phyloP scores from a whole-genome alignment of 768 basidiomycete genomes.

The Lenzites betulinus region DNA sequence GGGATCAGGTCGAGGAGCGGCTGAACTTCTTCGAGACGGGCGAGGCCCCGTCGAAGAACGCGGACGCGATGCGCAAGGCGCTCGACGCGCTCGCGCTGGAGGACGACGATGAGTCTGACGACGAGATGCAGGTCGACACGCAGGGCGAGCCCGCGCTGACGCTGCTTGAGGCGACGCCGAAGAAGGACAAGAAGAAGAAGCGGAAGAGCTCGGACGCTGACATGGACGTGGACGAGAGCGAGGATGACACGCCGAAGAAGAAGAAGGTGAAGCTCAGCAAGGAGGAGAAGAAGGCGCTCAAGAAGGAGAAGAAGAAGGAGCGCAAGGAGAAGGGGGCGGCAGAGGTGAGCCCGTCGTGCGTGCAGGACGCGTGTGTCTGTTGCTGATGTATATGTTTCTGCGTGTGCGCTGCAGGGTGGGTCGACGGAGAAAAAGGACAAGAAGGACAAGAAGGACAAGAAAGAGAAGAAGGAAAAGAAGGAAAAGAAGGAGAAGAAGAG shows the following conservation, averaged over 20 bases:
- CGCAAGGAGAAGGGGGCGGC: constrained; percentile 48
- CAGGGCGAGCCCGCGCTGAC: constrained; percentile 43
- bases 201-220: constrained; percentile 64
- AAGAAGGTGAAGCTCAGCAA: constrained; percentile 81
- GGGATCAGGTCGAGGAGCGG: constrained; percentile 93
- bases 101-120: constrained; percentile 58
- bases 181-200: constrained; percentile 68
- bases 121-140: constrained; percentile 50
- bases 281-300: constrained; percentile 85
- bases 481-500: constrained; percentile 64
- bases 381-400: neutral
- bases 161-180: constrained; percentile 55
- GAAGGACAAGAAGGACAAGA: constrained; percentile 40
- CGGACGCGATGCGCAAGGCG: constrained; percentile 90
- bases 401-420: constrained; percentile 31
- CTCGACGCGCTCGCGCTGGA: constrained; percentile 76
- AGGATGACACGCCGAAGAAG: constrained; percentile 57
- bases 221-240: constrained; percentile 51
- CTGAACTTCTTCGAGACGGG: constrained; percentile 94
- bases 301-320: constrained; percentile 72
- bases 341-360: constrained; percentile 36
- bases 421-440: constrained; percentile 43
- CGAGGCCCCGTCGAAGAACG: constrained; percentile 83
- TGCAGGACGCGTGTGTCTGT: constrained; percentile 1
- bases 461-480: constrained; percentile 55